Base-by-base conservation (phyloP, 2,329 filamentous ascomycete species). In the Aureobasidium leucospermi region DNA sequence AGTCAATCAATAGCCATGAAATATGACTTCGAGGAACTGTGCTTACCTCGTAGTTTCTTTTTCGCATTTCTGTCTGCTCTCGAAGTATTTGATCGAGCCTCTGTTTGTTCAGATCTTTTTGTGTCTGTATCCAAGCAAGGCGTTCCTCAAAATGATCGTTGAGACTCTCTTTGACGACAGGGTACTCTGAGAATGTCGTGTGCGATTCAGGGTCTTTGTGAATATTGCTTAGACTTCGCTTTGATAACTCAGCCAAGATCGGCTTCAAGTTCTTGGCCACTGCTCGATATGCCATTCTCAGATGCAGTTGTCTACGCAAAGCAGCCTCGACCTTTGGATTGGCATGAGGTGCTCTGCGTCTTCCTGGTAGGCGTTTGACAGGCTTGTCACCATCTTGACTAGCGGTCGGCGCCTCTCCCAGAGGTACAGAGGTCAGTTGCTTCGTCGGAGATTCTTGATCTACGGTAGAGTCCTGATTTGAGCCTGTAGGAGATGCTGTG, bases 261-360 rank as follows among this genome's bases (percentile, higher is more conserved):
- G 82, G 81, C 70, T 87, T 88, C 65, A 88, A 73, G 32, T 81
- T 78, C 65, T 82, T 80, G 61, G 83, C 79, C 55, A 89, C 80
- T 60, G 80, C 76, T n/a, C 83, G 79, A 71, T 83, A 89, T 28
- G 78, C 78, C 59, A 83, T 82, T 70, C 86, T 86, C 66, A 89
- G 76, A 65, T 87, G 81, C 64, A 86, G 79, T 68, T 86, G 83
- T 58, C 87, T 84, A 55, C 77, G 73, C 64, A 80, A 69, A 59
- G 76, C 73, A 15, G 74, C 71, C 66, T 80, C 78, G 49, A 80
- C 69, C 57, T 73, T 73, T 43, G 72, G 67, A 65, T 76, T 73
- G 56, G 74, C 65, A 72, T 80, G 76, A 57, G 75, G 75, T 62
- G 77, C 77, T 67, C 78, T 71, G 47, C 77, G 71, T 62, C 77